phyloP scores from a whole-genome alignment of 805 yeast genomes.

The Wickerhamiella shivajii region DNA sequence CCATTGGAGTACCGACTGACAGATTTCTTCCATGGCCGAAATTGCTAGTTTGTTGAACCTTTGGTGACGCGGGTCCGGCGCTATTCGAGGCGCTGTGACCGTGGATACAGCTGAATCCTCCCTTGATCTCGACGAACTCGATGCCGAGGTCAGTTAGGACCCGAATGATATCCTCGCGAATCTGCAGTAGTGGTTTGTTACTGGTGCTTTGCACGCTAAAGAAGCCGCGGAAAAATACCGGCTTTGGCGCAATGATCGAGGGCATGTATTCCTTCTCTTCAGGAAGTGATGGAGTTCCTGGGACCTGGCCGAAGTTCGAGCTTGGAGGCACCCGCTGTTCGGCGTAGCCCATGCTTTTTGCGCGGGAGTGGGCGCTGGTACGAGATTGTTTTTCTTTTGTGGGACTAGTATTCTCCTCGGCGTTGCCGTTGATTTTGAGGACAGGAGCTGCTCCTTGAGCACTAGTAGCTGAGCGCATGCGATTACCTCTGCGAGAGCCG shows the following conservation, averaged over 20 bases:
- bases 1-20: conserved; percentile 21
- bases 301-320: conserved; percentile 1
- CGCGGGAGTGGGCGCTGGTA: background rate
- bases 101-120: conserved; percentile 81
- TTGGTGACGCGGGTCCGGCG: background rate
- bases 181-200: conserved; percentile 78
- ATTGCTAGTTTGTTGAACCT: background rate
- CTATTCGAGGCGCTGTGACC: conserved; percentile 13
- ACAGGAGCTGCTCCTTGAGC: conserved; percentile 4
- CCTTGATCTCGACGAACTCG: conserved; percentile 74
- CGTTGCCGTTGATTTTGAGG: background rate
- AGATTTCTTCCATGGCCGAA: conserved; percentile 19
- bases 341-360: background rate
- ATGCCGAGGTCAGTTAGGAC: conserved; percentile 67
- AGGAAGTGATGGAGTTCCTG: conserved; percentile 28
- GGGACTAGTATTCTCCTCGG: background rate
- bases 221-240: conserved; percentile 81
- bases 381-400: background rate
- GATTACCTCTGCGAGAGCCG: conserved; percentile 4
- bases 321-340: conserved; percentile 1
- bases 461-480: conserved; percentile 6
- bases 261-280: conserved; percentile 83
- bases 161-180: conserved; percentile 67
- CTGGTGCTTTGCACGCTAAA: conserved; percentile 92
- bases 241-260: conserved; percentile 83